These are phyloP conservation scores for Hygrophila difformis DNA, from an alignment of 257 asterid genomes.

Conservation along the genomic window DNA sequence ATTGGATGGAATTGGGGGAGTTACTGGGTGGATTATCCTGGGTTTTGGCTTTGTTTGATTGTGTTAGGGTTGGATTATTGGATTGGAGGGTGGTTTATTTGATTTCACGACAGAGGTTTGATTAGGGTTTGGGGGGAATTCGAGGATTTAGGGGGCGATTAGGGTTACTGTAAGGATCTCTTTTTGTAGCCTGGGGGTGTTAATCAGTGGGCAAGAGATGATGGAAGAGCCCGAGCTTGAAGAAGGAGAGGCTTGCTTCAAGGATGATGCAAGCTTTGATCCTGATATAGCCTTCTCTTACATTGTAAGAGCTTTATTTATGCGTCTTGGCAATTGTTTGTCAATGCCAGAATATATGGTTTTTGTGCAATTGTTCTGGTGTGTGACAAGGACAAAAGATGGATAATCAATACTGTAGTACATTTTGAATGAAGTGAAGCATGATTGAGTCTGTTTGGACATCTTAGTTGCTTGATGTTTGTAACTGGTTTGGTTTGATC, in stretches of 20 bases:
- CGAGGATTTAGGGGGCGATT: slow-evolving; percentile 29
- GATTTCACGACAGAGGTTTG: slow-evolving; percentile 64
- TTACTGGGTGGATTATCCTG: slow-evolving; percentile 32
- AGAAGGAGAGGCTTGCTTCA: slow-evolving; percentile 70
- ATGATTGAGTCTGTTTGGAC: too few relatives aligned
- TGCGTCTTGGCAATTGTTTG: slow-evolving; percentile 16
- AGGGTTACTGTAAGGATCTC: slow-evolving; percentile 25
- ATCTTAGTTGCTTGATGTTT: too few relatives aligned
- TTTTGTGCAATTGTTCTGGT: neutral
- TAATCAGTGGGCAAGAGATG: slow-evolving; percentile 35
- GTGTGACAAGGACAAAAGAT: too few relatives aligned
- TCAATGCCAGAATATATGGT: slow-evolving; percentile 9
- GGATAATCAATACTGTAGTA: too few relatives aligned
- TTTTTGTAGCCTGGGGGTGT: slow-evolving; percentile 16
- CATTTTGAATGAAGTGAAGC: too few relatives aligned
- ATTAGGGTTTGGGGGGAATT: slow-evolving; percentile 46
- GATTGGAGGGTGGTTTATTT: slow-evolving; percentile 44
- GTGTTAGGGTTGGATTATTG: slow-evolving; percentile 29
- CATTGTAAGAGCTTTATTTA: slow-evolving; percentile 60
- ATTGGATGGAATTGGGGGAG: slow-evolving; percentile 23
- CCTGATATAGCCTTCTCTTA: slow-evolving; percentile 79
- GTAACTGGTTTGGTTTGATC: neutral
- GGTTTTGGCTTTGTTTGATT: slow-evolving; percentile 32
- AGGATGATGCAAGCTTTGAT: slow-evolving; percentile 55
- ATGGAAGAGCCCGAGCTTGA: slow-evolving; percentile 65